Percentiles rank a stretch among this genome's conserved stretches.
These are phyloP conservation scores for Rhamnella rubrinervis DNA, from an alignment of 331 rosid genomes.

Conservation along the genomic window DNA sequence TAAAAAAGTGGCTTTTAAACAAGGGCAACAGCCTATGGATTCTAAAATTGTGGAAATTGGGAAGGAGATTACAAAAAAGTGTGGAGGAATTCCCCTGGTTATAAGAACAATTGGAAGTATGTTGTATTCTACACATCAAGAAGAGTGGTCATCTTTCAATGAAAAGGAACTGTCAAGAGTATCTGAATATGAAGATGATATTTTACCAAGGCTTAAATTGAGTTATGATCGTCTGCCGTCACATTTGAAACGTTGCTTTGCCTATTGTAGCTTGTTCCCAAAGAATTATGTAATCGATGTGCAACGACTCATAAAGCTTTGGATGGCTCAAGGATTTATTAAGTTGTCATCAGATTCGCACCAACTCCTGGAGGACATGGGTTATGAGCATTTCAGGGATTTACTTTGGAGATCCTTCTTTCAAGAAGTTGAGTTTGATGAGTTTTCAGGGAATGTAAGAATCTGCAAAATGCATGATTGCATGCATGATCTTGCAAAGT, in stretches of 20 bases:
- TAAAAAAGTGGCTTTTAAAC: too few species aligned
- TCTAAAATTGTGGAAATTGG: not conserved
- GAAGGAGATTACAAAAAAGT: not conserved
- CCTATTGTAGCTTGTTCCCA: constrained; percentile 17
- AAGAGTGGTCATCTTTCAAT: not conserved
- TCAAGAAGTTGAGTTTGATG: not conserved
- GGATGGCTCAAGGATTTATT: constrained; percentile 27
- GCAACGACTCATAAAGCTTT: constrained; percentile 9
- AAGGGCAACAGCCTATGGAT: not conserved
- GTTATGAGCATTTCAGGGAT: not conserved
- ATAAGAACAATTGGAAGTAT: not conserved
- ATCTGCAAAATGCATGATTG: not conserved
- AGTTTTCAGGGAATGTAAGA: not conserved
- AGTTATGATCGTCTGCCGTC: constrained; percentile 25
- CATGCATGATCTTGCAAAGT: not conserved
- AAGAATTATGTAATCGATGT: constrained; percentile 3
- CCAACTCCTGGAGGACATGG: not conserved
- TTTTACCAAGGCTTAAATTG: not conserved
- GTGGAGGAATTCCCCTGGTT: too few species aligned
- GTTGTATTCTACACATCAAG: not conserved
- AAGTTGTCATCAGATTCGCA: not conserved
- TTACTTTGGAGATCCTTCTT: not conserved
- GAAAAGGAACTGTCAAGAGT: not conserved
- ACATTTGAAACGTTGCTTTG: constrained; percentile 21
- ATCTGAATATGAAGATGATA: not conserved